phyloP scores from a whole-genome alignment of 2,329 filamentous ascomycete species.

The Myriosclerotinia scirpicola region DNA sequence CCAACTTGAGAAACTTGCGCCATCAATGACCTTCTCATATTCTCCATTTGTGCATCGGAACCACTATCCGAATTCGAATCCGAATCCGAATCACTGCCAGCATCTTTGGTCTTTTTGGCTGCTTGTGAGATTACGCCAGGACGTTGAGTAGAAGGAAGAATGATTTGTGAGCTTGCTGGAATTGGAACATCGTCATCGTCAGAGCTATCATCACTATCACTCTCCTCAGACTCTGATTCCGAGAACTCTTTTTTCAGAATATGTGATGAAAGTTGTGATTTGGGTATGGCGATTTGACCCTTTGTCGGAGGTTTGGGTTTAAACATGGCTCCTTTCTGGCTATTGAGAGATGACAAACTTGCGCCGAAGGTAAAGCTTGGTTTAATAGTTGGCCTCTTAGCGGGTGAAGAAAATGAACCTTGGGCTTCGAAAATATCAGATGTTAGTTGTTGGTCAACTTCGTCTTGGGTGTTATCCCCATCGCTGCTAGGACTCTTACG shows the following conservation, averaged over 20 bases:
- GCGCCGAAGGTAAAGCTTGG: constrained; percentile 33
- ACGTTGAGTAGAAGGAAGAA: constrained; percentile 1
- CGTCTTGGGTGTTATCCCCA: constrained; percentile 33
- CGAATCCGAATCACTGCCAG: constrained; percentile 24
- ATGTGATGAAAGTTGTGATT: constrained; percentile 18
- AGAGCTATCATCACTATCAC: constrained; percentile 27
- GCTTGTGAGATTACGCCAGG: not conserved
- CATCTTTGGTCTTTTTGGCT: constrained; percentile 3
- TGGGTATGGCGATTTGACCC: constrained; percentile 18
- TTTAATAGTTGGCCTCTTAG: constrained; percentile 27
- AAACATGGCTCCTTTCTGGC: constrained; percentile 24
- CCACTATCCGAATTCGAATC: constrained; percentile 13
- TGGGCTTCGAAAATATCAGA: constrained; percentile 36
- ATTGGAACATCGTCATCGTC: constrained; percentile 1
- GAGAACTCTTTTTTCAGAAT: constrained; percentile 25
- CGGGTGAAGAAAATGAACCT: constrained; percentile 12
- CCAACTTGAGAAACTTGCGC: constrained; percentile 5
- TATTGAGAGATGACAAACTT: constrained; percentile 30
- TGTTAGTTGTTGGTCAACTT: constrained; percentile 38
- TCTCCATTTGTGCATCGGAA: constrained; percentile 5
- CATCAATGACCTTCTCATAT: constrained; percentile 16
- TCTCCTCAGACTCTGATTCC: constrained; percentile 29
- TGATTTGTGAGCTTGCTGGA: constrained; percentile 7
- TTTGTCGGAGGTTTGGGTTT: constrained; percentile 16
- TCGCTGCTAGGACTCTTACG: constrained; percentile 33